Evolutionary conservation across 495 filamentous ascomycete genomes (phyloP).

Genomic region (Pyronema omphalodes): DNA sequence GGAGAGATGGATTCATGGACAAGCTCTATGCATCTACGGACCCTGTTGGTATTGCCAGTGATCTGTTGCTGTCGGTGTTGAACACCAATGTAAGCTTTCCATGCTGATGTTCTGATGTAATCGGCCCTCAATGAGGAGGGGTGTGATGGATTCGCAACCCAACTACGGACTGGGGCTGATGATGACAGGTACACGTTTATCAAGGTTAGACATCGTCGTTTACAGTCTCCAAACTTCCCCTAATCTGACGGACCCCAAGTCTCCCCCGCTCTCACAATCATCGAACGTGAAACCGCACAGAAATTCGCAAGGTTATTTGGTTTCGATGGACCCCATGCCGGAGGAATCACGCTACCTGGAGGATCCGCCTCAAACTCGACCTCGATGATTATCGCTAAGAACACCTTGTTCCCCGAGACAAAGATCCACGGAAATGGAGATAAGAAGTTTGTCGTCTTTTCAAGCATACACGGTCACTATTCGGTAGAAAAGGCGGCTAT

Average conservation of each 20-base stretch:
- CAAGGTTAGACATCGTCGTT: constrained; percentile 17
- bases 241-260: constrained; percentile 31
- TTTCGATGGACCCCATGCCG: constrained; percentile 50
- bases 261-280: constrained; percentile 67
- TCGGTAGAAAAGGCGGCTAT: constrained; percentile 85
- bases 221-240: neutral
- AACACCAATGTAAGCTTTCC: constrained; percentile 57
- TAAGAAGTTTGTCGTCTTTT: constrained; percentile 65
- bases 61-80: constrained; percentile 60
- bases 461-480: constrained; percentile 77
- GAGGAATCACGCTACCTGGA: constrained; percentile 74
- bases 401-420: constrained; percentile 57
- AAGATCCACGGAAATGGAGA: constrained; percentile 50
- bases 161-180: neutral
- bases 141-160: neutral
- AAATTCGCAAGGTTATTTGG: constrained; percentile 60
- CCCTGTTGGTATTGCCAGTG: constrained; percentile 62
- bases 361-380: constrained; percentile 74
- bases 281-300: constrained; percentile 60
- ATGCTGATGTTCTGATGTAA: neutral
- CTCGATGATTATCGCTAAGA: constrained; percentile 75
- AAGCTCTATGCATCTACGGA: constrained; percentile 80
- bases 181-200: constrained; percentile 20
- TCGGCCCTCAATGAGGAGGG: neutral
- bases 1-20: constrained; percentile 88